phyloP scores from a whole-genome alignment of 2,329 filamentous ascomycete species.

The Thermomyces lanuginosus region DNA sequence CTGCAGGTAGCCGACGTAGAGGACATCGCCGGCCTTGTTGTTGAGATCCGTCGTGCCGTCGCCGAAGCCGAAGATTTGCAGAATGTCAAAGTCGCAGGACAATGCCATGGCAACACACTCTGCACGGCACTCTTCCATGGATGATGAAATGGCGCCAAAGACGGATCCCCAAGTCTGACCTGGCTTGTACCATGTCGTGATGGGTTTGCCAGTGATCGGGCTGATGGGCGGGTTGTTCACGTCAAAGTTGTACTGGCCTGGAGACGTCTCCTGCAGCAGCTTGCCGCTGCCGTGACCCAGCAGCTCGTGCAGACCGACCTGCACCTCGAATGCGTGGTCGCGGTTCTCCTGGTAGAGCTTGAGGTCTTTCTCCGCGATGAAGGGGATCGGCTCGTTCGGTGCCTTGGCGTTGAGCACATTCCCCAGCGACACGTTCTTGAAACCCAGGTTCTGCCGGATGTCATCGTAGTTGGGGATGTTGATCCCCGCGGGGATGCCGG shows the following conservation, averaged over 20 bases:
- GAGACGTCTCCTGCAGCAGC: constrained; percentile 71
- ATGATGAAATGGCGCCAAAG: constrained; percentile 72
- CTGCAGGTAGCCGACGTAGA: constrained; percentile 74
- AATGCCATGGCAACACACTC: constrained; percentile 89
- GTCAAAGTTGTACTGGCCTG: constrained; percentile 80
- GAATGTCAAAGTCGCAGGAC: constrained; percentile 70
- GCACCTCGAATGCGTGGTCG: constrained; percentile 80
- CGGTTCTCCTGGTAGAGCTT: constrained; percentile 66
- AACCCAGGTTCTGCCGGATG: constrained; percentile 46
- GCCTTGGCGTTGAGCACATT: constrained; percentile 87
- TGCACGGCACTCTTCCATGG: constrained; percentile 87
- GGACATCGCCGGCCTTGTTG: constrained; percentile 64
- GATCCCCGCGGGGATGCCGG: constrained; percentile 45
- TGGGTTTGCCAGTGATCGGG: constrained; percentile 59
- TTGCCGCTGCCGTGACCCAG: constrained; percentile 83
- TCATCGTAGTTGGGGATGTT: constrained; percentile 43
- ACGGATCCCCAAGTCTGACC: constrained; percentile 90
- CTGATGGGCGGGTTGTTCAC: constrained; percentile 62
- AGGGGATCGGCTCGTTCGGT: constrained; percentile 80
- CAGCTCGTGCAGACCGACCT: constrained; percentile 89
- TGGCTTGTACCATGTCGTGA: constrained; percentile 81
- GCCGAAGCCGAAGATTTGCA: constrained; percentile 84
- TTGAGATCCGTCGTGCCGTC: constrained; percentile 58
- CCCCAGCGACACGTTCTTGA: constrained; percentile 65
- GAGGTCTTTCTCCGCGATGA: constrained; percentile 65